Evolutionary conservation across 75 land plant species (phyloP).

Genomic region (Isoetes taiwanensis): DNA sequence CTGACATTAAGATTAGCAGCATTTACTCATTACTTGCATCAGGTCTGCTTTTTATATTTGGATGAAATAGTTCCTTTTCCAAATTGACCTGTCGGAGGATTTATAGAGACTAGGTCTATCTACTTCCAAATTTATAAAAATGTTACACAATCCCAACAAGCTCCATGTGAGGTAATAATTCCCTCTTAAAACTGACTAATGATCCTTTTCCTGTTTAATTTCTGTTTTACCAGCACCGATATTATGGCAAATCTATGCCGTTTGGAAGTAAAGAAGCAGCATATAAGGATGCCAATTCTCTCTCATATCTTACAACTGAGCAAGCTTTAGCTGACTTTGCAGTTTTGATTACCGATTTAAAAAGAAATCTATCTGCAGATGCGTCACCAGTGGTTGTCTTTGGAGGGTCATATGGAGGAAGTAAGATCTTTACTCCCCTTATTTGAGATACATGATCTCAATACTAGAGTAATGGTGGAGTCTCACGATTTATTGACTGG

Average conservation of each 20-base stretch:
- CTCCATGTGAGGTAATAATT: background rate
- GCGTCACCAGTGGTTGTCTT: conserved; percentile 78
- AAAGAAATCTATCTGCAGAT: conserved; percentile 64
- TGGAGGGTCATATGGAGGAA: conserved; percentile 99
- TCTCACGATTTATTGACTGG: too few species aligned
- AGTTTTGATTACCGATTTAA: conserved; percentile 50
- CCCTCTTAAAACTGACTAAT: background rate
- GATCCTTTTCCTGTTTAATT: background rate
- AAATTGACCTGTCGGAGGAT: background rate
- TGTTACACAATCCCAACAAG: background rate
- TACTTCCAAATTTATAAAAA: background rate
- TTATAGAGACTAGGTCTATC: background rate
- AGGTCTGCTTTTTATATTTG: too few species aligned
- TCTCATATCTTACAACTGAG: conserved; percentile 61
- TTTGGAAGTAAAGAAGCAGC: conserved; percentile 55
- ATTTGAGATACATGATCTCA: too few species aligned
- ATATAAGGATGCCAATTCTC: conserved; percentile 39
- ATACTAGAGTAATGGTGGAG: too few species aligned
- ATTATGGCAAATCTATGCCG: conserved; percentile 86
- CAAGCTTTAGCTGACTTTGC: conserved; percentile 93
- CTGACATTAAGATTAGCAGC: too few species aligned
- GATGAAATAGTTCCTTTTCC: too few species aligned
- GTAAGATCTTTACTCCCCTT: too few species aligned
- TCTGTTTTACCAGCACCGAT: conserved; percentile 55
- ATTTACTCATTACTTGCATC: too few species aligned